Percentiles rank a stretch among this genome's conserved stretches.
phyloP scores from a whole-genome alignment of 2,329 filamentous ascomycete genomes.

The Diaporthe velutina region DNA sequence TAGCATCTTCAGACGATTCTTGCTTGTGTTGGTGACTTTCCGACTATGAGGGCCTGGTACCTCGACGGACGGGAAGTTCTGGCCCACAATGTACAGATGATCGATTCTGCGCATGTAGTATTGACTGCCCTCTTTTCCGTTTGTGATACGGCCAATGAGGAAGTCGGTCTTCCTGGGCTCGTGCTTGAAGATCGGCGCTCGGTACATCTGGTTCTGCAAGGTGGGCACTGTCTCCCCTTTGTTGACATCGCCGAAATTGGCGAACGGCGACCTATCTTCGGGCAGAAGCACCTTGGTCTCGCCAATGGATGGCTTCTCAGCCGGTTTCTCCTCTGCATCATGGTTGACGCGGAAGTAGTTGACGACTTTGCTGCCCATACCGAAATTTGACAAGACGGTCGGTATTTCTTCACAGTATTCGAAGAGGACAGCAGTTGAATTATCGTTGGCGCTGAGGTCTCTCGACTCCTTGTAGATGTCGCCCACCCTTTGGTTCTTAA shows the following conservation, averaged over 20 bases:
- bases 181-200: constrained; percentile 94
- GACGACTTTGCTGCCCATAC: constrained; percentile 95
- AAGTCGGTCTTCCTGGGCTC: constrained; percentile 84
- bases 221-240: constrained; percentile 91
- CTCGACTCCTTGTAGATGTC: constrained; percentile 85
- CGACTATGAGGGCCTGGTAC: constrained; percentile 94
- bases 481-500: constrained; percentile 82
- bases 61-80: constrained; percentile 91
- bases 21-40: constrained; percentile 96
- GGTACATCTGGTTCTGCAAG: constrained; percentile 94
- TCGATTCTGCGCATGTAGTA: constrained; percentile 93
- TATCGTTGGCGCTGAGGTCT: constrained; percentile 89
- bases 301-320: constrained; percentile 86
- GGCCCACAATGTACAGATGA: constrained; percentile 90
- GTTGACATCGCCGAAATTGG: constrained; percentile 93
- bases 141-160: constrained; percentile 85
- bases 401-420: constrained; percentile 98
- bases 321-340: constrained; percentile 77
- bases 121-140: constrained; percentile 79
- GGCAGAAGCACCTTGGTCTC: constrained; percentile 90
- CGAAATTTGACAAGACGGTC: constrained; percentile 92
- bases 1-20: constrained; percentile 97
- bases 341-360: constrained; percentile 94
- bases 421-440: constrained; percentile 87
- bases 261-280: constrained; percentile 96